Base-by-base conservation (phyloP, 108 stramenopile genomes). In the Seminavis robusta region DNA sequence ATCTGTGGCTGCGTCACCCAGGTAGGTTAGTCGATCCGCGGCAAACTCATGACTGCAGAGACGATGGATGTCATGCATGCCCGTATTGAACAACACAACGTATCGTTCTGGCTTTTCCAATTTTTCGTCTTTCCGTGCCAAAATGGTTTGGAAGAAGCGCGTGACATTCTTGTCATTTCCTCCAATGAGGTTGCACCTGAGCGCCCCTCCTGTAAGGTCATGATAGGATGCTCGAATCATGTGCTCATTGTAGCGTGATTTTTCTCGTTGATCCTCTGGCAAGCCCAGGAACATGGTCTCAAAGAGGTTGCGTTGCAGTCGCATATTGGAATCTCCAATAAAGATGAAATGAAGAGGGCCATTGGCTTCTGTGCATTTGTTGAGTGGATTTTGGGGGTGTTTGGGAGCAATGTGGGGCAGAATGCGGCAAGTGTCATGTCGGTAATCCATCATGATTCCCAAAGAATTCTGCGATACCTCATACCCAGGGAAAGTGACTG, bases 251-350 rank as follows among this genome's bases (percentile, higher is more conserved):
- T n/a, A n/a, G n/a, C n/a, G n/a, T n/a, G n/a, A n/a, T n/a, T n/a
- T n/a, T n/a, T n/a, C n/a, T n/a, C n/a, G n/a, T n/a, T n/a, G n/a
- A n/a, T n/a, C n/a, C n/a, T n/a, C n/a, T n/a, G n/a, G n/a, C n/a
- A n/a, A n/a, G n/a, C n/a, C n/a, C n/a, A n/a, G n/a, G n/a, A 27
- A 73, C 16, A 41, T 49, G 33, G 19, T 23, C 25, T 52, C 36
- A 55, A 73, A 61, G 7, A 60, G 30, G 30, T 76, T 57, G 36
- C 56, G 66, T 60, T 84, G 81, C 10, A 84, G 48, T 42, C 71
- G 70, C 73, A 84, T 77, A 5, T 81, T 79, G 5, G 78, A 82
- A 46, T 89, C 87, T 21, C 87, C 87, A 47, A 89, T 78, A 32
- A 84, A 81, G 24, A 84, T 74, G n/a, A 89, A 50, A 59, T 84